These are phyloP conservation scores for Pistacia integerrima DNA, from an alignment of 345 rosid genomes.

Conservation along the genomic window DNA sequence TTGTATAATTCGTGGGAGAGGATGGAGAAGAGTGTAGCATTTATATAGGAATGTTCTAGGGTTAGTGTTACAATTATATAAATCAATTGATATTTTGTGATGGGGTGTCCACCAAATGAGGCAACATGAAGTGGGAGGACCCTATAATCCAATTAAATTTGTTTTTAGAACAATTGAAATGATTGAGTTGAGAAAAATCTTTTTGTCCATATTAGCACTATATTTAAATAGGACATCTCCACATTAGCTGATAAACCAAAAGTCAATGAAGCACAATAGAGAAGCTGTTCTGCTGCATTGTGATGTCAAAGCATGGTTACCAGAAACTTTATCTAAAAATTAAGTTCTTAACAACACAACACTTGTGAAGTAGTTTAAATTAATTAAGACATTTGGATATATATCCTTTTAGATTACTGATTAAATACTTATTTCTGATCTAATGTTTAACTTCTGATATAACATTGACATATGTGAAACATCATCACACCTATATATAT, in stretches of 20 bases:
- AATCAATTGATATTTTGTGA: not conserved
- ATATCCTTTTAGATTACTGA: no score
- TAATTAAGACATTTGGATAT: no score
- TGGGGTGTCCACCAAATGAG: conserved; percentile 31
- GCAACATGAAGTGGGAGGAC: conserved; percentile 40
- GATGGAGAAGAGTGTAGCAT: not conserved
- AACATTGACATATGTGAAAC: no score
- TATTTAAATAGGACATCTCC: conserved; percentile 26
- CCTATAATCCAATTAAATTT: conserved; percentile 3
- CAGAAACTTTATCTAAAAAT: no score
- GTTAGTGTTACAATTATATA: conserved; percentile 1
- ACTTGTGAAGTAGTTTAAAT: no score
- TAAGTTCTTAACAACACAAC: no score
- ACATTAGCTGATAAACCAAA: conserved; percentile 7
- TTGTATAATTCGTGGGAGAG: not conserved
- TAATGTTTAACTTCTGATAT: no score
- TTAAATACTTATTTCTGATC: no score
- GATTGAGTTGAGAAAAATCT: conserved; percentile 2
- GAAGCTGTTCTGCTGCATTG: no score
- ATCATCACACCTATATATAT: no score
- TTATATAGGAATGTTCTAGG: conserved; percentile 5
- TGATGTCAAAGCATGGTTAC: no score
- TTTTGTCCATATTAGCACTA: conserved; percentile 19
- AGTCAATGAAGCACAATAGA: conserved; percentile 22
- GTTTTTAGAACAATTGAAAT: conserved; percentile 15